Evolutionary conservation across 345 rosid species (phyloP).

Genomic region (Chamaenerion angustifolium): DNA sequence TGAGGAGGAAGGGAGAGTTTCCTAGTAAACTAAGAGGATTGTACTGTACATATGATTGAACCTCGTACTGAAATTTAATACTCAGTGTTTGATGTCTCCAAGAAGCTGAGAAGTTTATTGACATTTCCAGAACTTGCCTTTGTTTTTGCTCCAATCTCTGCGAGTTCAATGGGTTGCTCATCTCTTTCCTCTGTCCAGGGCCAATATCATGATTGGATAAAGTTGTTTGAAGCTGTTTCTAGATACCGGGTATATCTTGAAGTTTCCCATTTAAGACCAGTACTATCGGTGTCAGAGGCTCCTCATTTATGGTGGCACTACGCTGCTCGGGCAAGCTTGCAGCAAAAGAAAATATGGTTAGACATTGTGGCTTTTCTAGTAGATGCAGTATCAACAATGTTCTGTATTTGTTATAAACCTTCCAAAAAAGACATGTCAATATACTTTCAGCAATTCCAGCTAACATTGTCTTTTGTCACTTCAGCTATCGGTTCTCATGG

Average conservation of each 20-base stretch:
- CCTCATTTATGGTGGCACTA: conserved; percentile 84
- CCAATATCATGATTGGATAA: conserved; percentile 96
- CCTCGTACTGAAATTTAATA: too few species aligned
- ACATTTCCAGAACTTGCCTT: too few species aligned
- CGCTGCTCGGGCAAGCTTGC: conserved; percentile 75
- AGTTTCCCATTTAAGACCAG: conserved; percentile 82
- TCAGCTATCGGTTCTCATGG: conserved; percentile 85
- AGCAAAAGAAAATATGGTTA: conserved; percentile 80
- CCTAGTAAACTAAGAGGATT: too few species aligned
- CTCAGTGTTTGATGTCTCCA: too few species aligned
- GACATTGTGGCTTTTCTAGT: neutral
- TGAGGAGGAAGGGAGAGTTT: too few species aligned
- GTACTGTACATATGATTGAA: too few species aligned
- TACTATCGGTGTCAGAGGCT: conserved; percentile 52
- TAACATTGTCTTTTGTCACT: conserved; percentile 14
- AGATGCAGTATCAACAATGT: too few species aligned
- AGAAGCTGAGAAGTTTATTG: too few species aligned
- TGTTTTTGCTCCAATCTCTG: too few species aligned
- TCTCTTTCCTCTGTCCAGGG: conserved; percentile 32
- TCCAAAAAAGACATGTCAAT: too few species aligned
- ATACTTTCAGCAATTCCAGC: neutral
- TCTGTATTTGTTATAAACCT: too few species aligned
- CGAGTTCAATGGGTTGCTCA: neutral
- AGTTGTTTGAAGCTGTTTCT: conserved; percentile 76
- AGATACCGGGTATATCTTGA: conserved; percentile 73